Conservation (phyloP, 2,329 filamentous ascomycete species). For the Pseudogymnoascus sp. region DNA sequence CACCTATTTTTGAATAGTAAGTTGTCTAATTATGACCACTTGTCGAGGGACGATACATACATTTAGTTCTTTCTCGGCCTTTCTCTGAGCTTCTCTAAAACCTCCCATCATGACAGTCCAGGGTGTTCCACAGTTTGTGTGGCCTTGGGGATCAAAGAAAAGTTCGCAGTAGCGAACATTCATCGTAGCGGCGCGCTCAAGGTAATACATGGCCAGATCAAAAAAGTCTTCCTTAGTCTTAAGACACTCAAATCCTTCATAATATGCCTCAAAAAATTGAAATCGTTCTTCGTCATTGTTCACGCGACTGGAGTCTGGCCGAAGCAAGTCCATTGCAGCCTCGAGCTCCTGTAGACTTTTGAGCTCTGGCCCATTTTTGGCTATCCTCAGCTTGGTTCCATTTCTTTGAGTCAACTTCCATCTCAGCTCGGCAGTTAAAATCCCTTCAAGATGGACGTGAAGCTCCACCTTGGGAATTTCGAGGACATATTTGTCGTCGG, state of each 20-base stretch:
- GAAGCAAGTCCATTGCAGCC: slow-evolving; percentile 35
- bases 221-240: slow-evolving; percentile 60
- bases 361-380: background rate
- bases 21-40: background rate
- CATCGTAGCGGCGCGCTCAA: slow-evolving; percentile 53
- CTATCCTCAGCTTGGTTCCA: slow-evolving; percentile 47
- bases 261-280: slow-evolving; percentile 67
- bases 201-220: slow-evolving; percentile 63
- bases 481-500: slow-evolving; percentile 44
- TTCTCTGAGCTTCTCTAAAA: slow-evolving; percentile 50
- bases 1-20: slow-evolving; percentile 14
- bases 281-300: slow-evolving; percentile 12
- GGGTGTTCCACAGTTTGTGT: slow-evolving; percentile 53
- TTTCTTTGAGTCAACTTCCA: slow-evolving; percentile 63
- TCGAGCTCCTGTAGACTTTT: background rate
- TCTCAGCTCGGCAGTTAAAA: slow-evolving; percentile 59
- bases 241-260: slow-evolving; percentile 64
- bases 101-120: slow-evolving; percentile 57
- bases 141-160: slow-evolving; percentile 74
- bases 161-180: slow-evolving; percentile 65
- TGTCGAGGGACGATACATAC: slow-evolving; percentile 36
- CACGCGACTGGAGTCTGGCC: slow-evolving; percentile 47
- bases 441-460: slow-evolving; percentile 72
- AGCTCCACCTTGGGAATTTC: slow-evolving; percentile 72
- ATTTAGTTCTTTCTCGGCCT: slow-evolving; percentile 52